Percentiles rank a stretch among this genome's conserved stretches.
phyloP scores from a whole-genome alignment of 495 filamentous ascomycete genomes.

The Tuber calosporum region DNA sequence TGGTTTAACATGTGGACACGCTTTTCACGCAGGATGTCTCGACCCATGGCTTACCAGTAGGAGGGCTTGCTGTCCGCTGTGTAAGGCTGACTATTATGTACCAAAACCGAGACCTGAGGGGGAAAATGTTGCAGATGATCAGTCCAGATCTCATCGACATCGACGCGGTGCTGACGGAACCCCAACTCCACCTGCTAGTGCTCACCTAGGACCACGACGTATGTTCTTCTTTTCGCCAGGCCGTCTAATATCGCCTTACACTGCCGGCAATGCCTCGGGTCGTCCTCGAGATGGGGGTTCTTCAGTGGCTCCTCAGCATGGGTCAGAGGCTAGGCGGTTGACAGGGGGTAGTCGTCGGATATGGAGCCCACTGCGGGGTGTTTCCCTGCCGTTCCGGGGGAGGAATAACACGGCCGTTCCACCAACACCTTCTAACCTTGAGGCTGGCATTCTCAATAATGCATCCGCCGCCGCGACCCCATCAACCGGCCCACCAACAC shows the following conservation, averaged over 20 bases:
- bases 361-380: slow-evolving; percentile 24
- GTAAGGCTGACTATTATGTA: slow-evolving; percentile 93
- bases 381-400: slow-evolving; percentile 15
- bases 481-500: slow-evolving; percentile 7
- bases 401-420: slow-evolving; percentile 6
- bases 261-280: slow-evolving; percentile 11
- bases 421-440: slow-evolving; percentile 25
- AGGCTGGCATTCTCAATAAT: slow-evolving; percentile 19
- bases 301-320: slow-evolving; percentile 11
- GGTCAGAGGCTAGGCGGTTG: slow-evolving; percentile 1
- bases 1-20: slow-evolving; percentile 87
- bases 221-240: slow-evolving; percentile 31
- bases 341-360: slow-evolving; percentile 21
- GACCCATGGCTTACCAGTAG: slow-evolving; percentile 94
- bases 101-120: slow-evolving; percentile 68
- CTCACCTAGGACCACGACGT: slow-evolving; percentile 19
- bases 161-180: slow-evolving; percentile 6
- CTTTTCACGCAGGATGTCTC: slow-evolving; percentile 88
- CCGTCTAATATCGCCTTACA: slow-evolving; percentile 20
- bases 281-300: neutral
- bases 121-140: slow-evolving; percentile 35
- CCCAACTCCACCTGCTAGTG: slow-evolving; percentile 18
- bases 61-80: slow-evolving; percentile 90
- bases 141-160: slow-evolving; percentile 18
- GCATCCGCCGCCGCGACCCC: slow-evolving; percentile 10